phyloP scores from a whole-genome alignment of 1,284 basidiomycete species.

The Bjerkandera adusta region DNA sequence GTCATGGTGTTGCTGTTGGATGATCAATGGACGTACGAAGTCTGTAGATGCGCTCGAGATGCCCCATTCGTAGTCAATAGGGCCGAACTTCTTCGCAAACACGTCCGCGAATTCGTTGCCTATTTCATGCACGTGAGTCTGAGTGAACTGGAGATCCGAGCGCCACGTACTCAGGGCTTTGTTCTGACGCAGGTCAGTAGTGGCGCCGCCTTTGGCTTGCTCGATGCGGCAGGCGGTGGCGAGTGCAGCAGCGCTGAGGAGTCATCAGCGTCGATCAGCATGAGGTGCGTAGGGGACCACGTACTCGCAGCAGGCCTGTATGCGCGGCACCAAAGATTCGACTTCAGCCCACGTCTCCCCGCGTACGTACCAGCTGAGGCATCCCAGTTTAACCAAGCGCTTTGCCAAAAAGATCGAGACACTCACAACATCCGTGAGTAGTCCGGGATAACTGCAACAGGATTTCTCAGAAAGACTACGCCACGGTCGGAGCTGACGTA shows the following conservation, averaged over 20 bases:
- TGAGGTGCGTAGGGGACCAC: background rate
- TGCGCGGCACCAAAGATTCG: slow-evolving; percentile 36
- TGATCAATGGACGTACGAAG: slow-evolving; percentile 23
- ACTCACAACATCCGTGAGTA: slow-evolving; percentile 58
- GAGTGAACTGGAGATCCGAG: background rate
- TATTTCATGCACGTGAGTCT: slow-evolving; percentile 4
- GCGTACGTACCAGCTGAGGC: slow-evolving; percentile 53
- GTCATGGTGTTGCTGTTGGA: background rate
- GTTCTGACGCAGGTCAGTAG: slow-evolving; percentile 63
- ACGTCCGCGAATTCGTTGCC: slow-evolving; percentile 28
- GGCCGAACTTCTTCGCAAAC: slow-evolving; percentile 22
- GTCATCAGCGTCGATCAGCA: slow-evolving; percentile 37
- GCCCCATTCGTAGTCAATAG: slow-evolving; percentile 22
- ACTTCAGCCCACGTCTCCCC: slow-evolving; percentile 61
- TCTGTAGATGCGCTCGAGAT: slow-evolving; percentile 28
- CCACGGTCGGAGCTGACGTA: slow-evolving; percentile 30
- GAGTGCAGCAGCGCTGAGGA: slow-evolving; percentile 60
- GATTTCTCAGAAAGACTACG: background rate
- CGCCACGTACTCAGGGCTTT: slow-evolving; percentile 44
- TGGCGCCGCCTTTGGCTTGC: slow-evolving; percentile 30
- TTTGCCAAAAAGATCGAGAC: background rate
- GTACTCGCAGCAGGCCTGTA: slow-evolving; percentile 29
- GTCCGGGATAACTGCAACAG: slow-evolving; percentile 70
- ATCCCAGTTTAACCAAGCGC: background rate
- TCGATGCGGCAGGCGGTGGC: slow-evolving; percentile 68